phyloP scores from a whole-genome alignment of 495 filamentous ascomycete species.

The Xylaria curta region DNA sequence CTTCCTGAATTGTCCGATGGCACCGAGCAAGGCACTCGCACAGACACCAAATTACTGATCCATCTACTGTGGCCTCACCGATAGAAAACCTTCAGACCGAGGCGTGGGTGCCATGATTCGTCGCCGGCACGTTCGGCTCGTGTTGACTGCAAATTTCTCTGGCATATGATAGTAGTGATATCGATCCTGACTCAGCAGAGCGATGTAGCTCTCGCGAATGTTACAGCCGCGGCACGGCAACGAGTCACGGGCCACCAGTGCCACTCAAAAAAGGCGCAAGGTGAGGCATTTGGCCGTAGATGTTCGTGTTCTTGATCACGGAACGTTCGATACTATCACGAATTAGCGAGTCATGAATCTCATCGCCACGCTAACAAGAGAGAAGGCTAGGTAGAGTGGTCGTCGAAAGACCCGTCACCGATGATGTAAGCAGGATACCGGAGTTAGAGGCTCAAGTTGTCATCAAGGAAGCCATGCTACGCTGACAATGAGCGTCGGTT shows the following conservation, averaged over 20 bases:
- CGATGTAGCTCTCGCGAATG: neutral
- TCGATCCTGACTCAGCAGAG: conserved; percentile 18
- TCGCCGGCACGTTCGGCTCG: conserved; percentile 12
- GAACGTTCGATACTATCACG: neutral
- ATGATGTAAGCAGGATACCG: conserved; percentile 13
- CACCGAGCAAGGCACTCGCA: neutral
- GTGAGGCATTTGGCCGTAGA: neutral
- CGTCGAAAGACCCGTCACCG: neutral
- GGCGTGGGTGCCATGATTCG: neutral
- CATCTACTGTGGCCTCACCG: neutral
- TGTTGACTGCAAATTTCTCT: neutral
- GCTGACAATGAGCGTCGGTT: conserved; percentile 8
- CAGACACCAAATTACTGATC: neutral
- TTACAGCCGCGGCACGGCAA: neutral
- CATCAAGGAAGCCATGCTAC: neutral
- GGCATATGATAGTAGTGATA: neutral
- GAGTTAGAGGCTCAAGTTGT: neutral
- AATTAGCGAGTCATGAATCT: neutral
- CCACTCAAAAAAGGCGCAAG: neutral
- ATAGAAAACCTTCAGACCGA: neutral
- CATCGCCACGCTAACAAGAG: neutral
- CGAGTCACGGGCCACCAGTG: neutral
- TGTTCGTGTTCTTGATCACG: neutral
- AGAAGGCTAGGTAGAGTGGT: neutral
- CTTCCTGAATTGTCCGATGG: neutral